A percentile compares a stretch with the other conserved stretches of the same genome.
These are phyloP conservation scores for Arachnomyces sp. DNA, from an alignment of 2,329 filamentous ascomycete species.

Conservation along the genomic window DNA sequence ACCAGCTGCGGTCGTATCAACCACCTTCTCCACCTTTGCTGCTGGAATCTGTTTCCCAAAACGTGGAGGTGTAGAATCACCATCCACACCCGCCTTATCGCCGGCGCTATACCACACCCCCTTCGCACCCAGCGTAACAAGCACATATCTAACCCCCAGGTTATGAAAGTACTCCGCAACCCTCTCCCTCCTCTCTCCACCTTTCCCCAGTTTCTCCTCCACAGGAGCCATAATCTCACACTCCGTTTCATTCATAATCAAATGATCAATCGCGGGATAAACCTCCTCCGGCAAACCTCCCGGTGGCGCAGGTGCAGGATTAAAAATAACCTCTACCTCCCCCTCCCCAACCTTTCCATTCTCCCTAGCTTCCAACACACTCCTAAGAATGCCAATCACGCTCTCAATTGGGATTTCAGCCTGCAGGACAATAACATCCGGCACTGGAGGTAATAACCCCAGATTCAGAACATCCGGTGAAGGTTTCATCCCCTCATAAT, in stretches of 20 bases:
- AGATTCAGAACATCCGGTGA: conserved; percentile 30
- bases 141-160: conserved; percentile 63
- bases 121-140: conserved; percentile 74
- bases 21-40: conserved; percentile 60
- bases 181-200: conserved; percentile 39
- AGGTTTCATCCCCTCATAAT: conserved; percentile 42
- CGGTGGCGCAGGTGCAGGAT: conserved; percentile 80
- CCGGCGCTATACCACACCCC: conserved; percentile 62
- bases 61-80: conserved; percentile 13
- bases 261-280: conserved; percentile 61
- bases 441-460: conserved; percentile 33
- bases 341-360: conserved; percentile 26
- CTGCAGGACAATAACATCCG: conserved; percentile 64
- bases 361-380: conserved; percentile 36
- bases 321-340: conserved; percentile 62
- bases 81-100: conserved; percentile 30
- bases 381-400: conserved; percentile 51
- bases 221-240: conserved; percentile 61
- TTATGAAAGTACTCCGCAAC: conserved; percentile 55
- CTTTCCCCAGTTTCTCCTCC: conserved; percentile 20
- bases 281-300: conserved; percentile 57
- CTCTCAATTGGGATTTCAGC: conserved; percentile 65
- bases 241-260: conserved; percentile 88
- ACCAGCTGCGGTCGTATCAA: conserved; percentile 89
- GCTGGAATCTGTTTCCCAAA: conserved; percentile 46